Evolutionary conservation across 1,284 basidiomycete genomes (phyloP).

Genomic region (Austroboletus novae-zelandiae): DNA sequence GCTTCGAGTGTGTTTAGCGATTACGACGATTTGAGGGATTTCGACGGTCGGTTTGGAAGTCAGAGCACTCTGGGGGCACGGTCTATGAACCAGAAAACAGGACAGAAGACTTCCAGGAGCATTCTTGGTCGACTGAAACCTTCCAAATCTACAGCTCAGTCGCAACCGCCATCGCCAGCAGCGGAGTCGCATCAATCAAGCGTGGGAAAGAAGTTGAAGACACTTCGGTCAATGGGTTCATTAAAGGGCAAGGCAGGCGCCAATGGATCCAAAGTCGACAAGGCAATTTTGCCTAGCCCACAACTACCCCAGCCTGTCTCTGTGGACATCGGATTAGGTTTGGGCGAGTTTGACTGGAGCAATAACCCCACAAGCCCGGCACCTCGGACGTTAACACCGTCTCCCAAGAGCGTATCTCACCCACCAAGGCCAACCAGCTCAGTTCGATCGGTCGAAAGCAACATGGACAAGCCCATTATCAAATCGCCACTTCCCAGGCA

Average conservation of each 20-base stretch:
- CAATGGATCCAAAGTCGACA: conserved; percentile 31
- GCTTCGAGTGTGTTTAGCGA: conserved; percentile 72
- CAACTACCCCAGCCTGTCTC: conserved; percentile 50
- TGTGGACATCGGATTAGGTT: conserved; percentile 58
- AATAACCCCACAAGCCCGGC: conserved; percentile 28
- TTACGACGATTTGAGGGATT: conserved; percentile 81
- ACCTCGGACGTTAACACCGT: conserved; percentile 23
- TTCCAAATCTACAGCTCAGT: conserved; percentile 37
- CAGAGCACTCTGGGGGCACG: conserved; percentile 61
- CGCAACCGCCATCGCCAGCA: conserved; percentile 41
- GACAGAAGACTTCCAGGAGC: conserved; percentile 60
- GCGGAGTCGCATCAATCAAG: conserved; percentile 34
- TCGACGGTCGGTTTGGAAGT: conserved; percentile 80
- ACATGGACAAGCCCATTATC: conserved; percentile 19
- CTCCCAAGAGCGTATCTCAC: conserved; percentile 19
- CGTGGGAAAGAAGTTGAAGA: conserved; percentile 60
- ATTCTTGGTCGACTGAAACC: conserved; percentile 62
- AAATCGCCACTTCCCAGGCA: conserved; percentile 28
- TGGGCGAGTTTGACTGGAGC: conserved; percentile 56
- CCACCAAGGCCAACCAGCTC: conserved; percentile 17
- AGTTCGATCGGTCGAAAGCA: conserved; percentile 17
- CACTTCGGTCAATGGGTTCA: conserved; percentile 75
- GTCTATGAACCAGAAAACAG: conserved; percentile 35
- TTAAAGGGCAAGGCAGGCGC: conserved; percentile 50
- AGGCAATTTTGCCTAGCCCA: conserved; percentile 43